A percentile compares a stretch with the other conserved stretches of the same genome.
Conservation (phyloP, 1,139 yeast genomes). For the Candida buenavistaensis region DNA sequence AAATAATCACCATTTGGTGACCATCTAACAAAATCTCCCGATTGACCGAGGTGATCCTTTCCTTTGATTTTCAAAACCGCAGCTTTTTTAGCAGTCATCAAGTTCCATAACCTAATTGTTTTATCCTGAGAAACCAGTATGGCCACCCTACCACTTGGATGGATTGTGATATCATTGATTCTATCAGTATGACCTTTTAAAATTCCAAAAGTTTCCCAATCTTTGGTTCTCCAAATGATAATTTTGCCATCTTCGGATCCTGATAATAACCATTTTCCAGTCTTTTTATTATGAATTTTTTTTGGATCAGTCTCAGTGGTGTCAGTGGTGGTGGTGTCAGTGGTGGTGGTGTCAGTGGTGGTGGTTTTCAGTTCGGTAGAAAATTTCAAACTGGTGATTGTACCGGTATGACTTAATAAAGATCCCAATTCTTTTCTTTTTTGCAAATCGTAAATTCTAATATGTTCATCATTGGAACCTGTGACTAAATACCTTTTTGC, state of each 20-base stretch:
- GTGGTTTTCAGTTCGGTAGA: slow-evolving; percentile 48
- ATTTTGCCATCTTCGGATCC: slow-evolving; percentile 92
- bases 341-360: no score
- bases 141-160: slow-evolving; percentile 91
- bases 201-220: slow-evolving; percentile 91
- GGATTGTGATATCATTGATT: slow-evolving; percentile 82
- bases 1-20: slow-evolving; percentile 59
- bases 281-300: slow-evolving; percentile 26
- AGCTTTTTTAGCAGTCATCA: slow-evolving; percentile 97
- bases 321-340: no score
- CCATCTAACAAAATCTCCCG: slow-evolving; percentile 71
- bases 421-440: slow-evolving; percentile 94
- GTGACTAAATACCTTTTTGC: slow-evolving; percentile 87
- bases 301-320: no score
- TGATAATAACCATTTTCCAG: slow-evolving; percentile 84
- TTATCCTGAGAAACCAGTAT: slow-evolving; percentile 84
- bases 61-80: slow-evolving; percentile 76
- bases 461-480: slow-evolving; percentile 96
- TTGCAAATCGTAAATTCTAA: slow-evolving; percentile 89
- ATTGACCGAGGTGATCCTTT: slow-evolving; percentile 61
- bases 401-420: slow-evolving; percentile 84
- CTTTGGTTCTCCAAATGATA: slow-evolving; percentile 91
- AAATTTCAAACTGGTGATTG: slow-evolving; percentile 74
- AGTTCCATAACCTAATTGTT: slow-evolving; percentile 86
- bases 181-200: slow-evolving; percentile 82